Percentiles rank a stretch among this genome's conserved stretches.
phyloP scores from a whole-genome alignment of 2,329 filamentous ascomycete species.

The Drechslera avenae region DNA sequence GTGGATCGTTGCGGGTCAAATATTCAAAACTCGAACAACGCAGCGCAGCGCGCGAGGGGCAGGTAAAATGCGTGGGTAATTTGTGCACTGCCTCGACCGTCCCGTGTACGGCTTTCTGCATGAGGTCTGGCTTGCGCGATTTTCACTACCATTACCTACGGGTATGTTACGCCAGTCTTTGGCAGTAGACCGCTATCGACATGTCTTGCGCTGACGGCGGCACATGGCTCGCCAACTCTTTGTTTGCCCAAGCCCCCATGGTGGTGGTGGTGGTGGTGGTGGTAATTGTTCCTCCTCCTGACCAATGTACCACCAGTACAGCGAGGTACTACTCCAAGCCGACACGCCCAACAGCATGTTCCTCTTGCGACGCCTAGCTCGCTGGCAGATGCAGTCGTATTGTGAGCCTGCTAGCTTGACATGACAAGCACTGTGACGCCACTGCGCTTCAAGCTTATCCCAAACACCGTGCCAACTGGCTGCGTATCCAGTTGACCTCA shows the following conservation, averaged over 20 bases:
- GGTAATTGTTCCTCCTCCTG: no score
- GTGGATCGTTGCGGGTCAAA: constrained; percentile 3
- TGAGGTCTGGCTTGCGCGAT: constrained; percentile 17
- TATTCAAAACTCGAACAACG: constrained; percentile 2
- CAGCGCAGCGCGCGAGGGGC: no score
- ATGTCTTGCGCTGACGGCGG: constrained; percentile 1
- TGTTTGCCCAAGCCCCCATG: no score
- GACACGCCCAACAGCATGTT: no score
- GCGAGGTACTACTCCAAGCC: no score
- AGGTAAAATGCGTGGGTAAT: constrained; percentile 6
- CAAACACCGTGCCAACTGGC: not conserved
- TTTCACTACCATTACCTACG: constrained; percentile 5
- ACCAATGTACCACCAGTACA: no score
- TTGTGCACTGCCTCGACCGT: constrained; percentile 12
- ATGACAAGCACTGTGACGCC: constrained; percentile 11
- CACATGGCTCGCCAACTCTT: not conserved
- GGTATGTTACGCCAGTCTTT: constrained; percentile 13
- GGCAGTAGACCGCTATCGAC: constrained; percentile 13
- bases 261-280: no score
- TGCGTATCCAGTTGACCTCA: constrained; percentile 1
- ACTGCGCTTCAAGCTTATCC: constrained; percentile 1
- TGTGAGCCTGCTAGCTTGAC: not conserved
- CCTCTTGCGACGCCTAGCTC: no score
- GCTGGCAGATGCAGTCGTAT: not conserved
- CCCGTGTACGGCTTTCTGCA: constrained; percentile 13